Conservation (phyloP, 2,329 filamentous ascomycete genomes). For the Botryosphaeria dothidea region DNA sequence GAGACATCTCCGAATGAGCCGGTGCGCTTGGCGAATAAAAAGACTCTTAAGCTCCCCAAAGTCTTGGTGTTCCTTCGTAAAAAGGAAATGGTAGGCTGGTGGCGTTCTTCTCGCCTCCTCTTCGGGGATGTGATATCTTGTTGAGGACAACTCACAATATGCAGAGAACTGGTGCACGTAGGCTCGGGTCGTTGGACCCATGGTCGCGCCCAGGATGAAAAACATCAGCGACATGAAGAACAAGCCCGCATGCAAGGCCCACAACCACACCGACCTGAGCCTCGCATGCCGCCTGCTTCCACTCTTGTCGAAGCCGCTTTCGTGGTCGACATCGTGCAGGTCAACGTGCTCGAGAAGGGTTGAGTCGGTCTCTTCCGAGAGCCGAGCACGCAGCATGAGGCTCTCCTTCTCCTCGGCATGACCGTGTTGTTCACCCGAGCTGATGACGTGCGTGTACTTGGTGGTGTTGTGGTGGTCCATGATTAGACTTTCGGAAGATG, state of each 20-base stretch:
- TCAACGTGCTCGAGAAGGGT: conserved; percentile 1
- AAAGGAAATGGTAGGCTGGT: background rate
- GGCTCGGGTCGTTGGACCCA: background rate
- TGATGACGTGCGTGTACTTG: background rate
- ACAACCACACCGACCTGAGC: conserved; percentile 17
- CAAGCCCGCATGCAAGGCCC: conserved; percentile 9
- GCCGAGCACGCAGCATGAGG: background rate
- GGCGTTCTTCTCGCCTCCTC: background rate
- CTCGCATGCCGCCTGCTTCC: background rate
- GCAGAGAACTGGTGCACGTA: conserved; percentile 8
- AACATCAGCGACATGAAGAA: conserved; percentile 11
- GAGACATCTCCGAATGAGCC: background rate
- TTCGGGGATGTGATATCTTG: background rate
- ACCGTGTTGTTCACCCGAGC: background rate
- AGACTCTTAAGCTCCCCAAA: too few species aligned
- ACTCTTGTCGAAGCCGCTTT: background rate
- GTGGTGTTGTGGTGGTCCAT: conserved; percentile 3
- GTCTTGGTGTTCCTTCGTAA: background rate
- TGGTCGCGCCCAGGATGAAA: conserved; percentile 1
- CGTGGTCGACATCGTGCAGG: background rate
- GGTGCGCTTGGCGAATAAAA: too few species aligned
- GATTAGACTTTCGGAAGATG: background rate
- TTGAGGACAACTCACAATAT: conserved; percentile 1
- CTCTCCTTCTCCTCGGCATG: conserved; percentile 4
- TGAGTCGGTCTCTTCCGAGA: conserved; percentile 12